These are phyloP conservation scores for Aspergillus ruber DNA, from an alignment of 2,329 filamentous ascomycete genomes.

Conservation along the genomic window DNA sequence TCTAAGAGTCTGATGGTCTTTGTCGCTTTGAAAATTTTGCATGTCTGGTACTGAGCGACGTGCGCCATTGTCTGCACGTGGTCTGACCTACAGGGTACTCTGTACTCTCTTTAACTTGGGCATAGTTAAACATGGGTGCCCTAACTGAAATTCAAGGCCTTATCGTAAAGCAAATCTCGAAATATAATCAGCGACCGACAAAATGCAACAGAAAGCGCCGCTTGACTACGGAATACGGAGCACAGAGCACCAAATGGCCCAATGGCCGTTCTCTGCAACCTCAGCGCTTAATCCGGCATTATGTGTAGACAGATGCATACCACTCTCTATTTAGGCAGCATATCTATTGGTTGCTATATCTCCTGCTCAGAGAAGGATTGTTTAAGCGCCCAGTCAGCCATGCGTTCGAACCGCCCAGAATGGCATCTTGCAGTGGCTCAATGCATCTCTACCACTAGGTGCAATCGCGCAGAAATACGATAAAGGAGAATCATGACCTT, in stretches of 20 bases:
- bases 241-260: too few species aligned
- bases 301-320: not conserved
- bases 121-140: too few species aligned
- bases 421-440: not conserved
- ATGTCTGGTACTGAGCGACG: too few species aligned
- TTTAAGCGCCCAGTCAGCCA: constrained; percentile 5
- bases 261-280: too few species aligned
- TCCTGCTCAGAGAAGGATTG: not conserved
- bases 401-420: constrained; percentile 6
- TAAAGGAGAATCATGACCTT: not conserved
- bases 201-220: too few species aligned
- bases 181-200: too few species aligned
- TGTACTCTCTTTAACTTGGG: too few species aligned
- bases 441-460: not conserved
- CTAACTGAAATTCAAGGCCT: too few species aligned
- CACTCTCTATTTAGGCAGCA: not conserved
- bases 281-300: too few species aligned
- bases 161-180: too few species aligned
- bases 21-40: not conserved
- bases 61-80: not conserved
- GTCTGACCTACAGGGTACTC: not conserved
- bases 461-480: not conserved
- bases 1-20: not conserved
- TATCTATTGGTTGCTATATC: not conserved
- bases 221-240: too few species aligned